A percentile compares a stretch with the other conserved stretches of the same genome.
These are phyloP conservation scores for Sugiyamaella floridensis DNA, from an alignment of 805 yeast species.

Conservation along the genomic window DNA sequence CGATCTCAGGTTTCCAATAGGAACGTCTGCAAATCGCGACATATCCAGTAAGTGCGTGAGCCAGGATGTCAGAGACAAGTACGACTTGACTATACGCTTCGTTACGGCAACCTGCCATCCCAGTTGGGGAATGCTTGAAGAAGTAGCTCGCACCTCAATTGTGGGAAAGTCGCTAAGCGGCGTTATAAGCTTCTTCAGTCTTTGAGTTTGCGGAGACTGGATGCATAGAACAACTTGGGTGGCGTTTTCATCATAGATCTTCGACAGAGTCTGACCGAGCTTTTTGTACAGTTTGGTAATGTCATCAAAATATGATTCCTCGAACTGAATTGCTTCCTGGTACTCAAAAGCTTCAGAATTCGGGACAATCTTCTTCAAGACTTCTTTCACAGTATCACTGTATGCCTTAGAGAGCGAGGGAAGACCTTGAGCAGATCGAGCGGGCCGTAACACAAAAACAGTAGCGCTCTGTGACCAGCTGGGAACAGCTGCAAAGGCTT, in stretches of 20 bases:
- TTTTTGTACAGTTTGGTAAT: conserved; percentile 49
- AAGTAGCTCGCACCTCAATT: conserved; percentile 43
- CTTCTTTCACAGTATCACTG: conserved; percentile 24
- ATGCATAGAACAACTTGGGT: conserved; percentile 57
- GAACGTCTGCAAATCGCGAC: conserved; percentile 70
- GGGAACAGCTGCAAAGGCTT: conserved; percentile 60
- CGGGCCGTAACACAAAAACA: conserved; percentile 61
- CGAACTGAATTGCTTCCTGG: conserved; percentile 47
- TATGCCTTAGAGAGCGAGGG: conserved; percentile 51
- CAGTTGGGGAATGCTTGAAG: conserved; percentile 52
- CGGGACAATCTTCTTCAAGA: conserved; percentile 3
- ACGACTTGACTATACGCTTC: conserved; percentile 60
- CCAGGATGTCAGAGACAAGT: conserved; percentile 69
- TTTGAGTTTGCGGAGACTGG: conserved; percentile 58
- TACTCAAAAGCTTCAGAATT: conserved; percentile 32
- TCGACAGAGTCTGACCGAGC: conserved; percentile 46
- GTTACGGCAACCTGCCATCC: conserved; percentile 73
- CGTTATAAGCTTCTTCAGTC: conserved; percentile 43
- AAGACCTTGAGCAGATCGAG: conserved; percentile 56
- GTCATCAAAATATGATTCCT: conserved; percentile 48
- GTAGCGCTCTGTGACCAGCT: conserved; percentile 50
- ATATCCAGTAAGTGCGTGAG: conserved; percentile 55
- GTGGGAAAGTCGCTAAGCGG: conserved; percentile 54
- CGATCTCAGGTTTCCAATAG: conserved; percentile 76
- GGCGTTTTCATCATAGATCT: conserved; percentile 59